Evolutionary conservation across 352 stramenopile genomes (phyloP).

Genomic region (Globisporangium viniferum): DNA sequence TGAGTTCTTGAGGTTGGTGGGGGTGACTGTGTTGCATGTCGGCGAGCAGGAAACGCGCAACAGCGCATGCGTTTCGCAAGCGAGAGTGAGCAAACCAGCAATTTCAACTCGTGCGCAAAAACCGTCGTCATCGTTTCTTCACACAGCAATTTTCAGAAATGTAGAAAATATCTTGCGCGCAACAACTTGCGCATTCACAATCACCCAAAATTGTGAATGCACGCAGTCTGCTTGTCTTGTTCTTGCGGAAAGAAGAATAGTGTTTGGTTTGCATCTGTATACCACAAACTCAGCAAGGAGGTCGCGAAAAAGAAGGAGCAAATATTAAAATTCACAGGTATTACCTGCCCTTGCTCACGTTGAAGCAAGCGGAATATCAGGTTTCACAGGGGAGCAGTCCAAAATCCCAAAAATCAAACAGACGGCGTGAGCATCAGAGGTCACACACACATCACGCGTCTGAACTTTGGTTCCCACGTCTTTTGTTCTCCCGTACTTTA

Average conservation of each 20-base stretch:
- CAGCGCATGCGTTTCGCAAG: background rate
- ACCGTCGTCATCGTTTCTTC: too few relatives aligned
- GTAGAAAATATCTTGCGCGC: background rate
- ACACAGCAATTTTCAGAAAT: background rate
- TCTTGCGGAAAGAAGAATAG: background rate
- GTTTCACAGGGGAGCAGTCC: background rate
- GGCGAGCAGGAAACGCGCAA: background rate
- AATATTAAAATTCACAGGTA: background rate
- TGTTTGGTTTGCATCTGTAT: too few relatives aligned
- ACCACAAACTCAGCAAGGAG: background rate
- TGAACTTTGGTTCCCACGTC: background rate
- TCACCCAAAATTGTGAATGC: background rate
- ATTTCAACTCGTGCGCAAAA: background rate
- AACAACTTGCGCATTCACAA: background rate
- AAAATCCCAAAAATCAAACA: slow-evolving; percentile 1
- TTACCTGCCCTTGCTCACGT: background rate
- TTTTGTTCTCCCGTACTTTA: background rate
- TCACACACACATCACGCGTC: background rate
- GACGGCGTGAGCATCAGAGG: slow-evolving; percentile 3
- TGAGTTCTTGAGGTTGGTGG: background rate
- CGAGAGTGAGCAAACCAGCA: background rate
- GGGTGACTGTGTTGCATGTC: background rate
- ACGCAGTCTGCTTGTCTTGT: background rate
- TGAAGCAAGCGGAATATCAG: background rate
- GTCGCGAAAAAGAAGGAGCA: background rate